Conservation (phyloP, 2,329 filamentous ascomycete genomes). For the Hymenoscyphus repandus region DNA sequence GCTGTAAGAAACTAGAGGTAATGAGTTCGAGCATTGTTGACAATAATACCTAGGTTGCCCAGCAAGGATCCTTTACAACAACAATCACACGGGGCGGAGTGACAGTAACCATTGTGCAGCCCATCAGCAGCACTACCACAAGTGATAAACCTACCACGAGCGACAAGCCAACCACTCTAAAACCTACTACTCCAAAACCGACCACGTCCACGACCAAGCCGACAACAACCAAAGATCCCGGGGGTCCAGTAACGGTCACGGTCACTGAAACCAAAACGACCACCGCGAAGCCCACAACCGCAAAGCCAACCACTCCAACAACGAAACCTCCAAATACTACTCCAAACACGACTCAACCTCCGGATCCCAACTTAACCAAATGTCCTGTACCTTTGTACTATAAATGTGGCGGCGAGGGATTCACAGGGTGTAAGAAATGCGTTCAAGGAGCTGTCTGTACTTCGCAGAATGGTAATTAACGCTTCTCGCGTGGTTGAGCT, state of each 20-base stretch:
- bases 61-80: neutral
- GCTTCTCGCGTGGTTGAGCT: neutral
- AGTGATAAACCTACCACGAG: neutral
- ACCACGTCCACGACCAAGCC: neutral
- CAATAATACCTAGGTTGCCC: too few relatives aligned
- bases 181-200: neutral
- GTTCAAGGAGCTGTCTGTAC: constrained; percentile 1
- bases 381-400: constrained; percentile 9
- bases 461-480: constrained; percentile 3
- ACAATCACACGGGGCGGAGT: neutral
- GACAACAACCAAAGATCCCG: neutral
- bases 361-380: constrained; percentile 6
- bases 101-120: neutral
- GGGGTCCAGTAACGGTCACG: neutral
- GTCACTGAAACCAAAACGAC: neutral
- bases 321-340: neutral
- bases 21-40: too few relatives aligned
- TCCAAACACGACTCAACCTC: neutral
- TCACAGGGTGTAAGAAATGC: constrained; percentile 1
- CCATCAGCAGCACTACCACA: neutral
- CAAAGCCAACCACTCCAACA: neutral
- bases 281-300: neutral
- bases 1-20: too few relatives aligned
- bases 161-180: neutral
- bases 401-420: constrained; percentile 4